Base-by-base conservation (phyloP, 352 stramenopile genomes). In the Plasmopara halstedii region DNA sequence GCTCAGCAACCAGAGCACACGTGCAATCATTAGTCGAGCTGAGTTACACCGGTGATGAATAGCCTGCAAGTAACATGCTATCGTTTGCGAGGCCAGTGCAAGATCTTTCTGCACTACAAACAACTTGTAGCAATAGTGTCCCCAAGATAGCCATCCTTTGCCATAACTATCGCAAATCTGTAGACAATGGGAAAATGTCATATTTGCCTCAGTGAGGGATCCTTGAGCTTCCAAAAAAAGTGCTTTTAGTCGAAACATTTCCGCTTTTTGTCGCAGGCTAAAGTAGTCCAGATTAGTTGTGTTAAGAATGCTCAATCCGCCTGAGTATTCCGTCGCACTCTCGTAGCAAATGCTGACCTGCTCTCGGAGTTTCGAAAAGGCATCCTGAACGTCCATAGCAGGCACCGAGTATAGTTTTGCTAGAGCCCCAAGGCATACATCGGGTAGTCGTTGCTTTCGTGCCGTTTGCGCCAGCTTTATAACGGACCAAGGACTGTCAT, bases 101-200 rank as follows among this genome's bases (percentile, higher is more conserved):
- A 94, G 52, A 17, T 93, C 83, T 23, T 84, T 83, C 2, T 71
- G 68, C 18, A 82, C 70, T 22, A 85, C 49, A 38, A 94, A 94
- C n/a, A 95, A 53, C 1, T 71, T 61, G 41, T 95, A 92, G 52
- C 85, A 94, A 51, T 94, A 96, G 44, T 91, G 75, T n/a, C 87
- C 89, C 89, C 89, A 97, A 15, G 82, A 95, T n/a, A 96, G 71
- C 89, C 89, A 97, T n/a, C 85, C 88, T 50, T 97, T 96, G 39
- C 82, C 89, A 40, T 95, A 96, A 49, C 75, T 93, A 56, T 93
- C 81, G 26, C 82, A 96, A 55, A 97, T 87, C 58, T 96, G 84
- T 23, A 97, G 62, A 26, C 85, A 88, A 44, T 96, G 75, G 27
- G 85, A 95, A 47, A 96, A 97, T 6, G 85, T 91, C 46, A 91